phyloP scores from a whole-genome alignment of 2,329 filamentous ascomycete genomes.

The Elsinoe perseae region DNA sequence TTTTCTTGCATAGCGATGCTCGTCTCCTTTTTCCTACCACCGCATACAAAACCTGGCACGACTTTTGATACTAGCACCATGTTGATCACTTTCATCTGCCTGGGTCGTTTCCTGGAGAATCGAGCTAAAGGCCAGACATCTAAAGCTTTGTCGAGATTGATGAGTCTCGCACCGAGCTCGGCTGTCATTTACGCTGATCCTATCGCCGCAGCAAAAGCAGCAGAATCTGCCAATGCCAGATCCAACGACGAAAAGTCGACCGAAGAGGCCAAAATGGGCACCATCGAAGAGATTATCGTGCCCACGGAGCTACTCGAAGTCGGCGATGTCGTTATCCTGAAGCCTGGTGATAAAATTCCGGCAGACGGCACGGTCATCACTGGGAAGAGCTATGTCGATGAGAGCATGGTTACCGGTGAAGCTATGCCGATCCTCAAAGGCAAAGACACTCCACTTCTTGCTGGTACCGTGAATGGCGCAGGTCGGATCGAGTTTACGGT shows the following conservation, averaged over 20 bases:
- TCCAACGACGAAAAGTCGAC: constrained; percentile 31
- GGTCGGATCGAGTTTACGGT: constrained; percentile 89
- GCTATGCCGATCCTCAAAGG: constrained; percentile 90
- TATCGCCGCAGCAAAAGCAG: constrained; percentile 84
- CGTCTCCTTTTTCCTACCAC: constrained; percentile 65
- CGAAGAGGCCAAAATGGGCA: constrained; percentile 44
- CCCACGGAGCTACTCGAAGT: constrained; percentile 92
- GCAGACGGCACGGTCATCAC: constrained; percentile 81
- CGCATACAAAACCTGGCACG: constrained; percentile 73
- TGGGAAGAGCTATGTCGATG: constrained; percentile 88
- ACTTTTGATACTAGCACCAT: constrained; percentile 98
- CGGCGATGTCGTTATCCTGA: constrained; percentile 84
- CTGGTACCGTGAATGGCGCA: constrained; percentile 90
- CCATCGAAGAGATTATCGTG: constrained; percentile 75
- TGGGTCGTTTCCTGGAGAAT: constrained; percentile 90
- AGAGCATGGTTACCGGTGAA: constrained; percentile 98
- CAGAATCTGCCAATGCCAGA: constrained; percentile 51
- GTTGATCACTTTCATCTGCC: constrained; percentile 90
- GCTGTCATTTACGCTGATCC: constrained; percentile 93
- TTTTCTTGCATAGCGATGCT: constrained; percentile 86
- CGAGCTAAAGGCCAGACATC: constrained; percentile 93
- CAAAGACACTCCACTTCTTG: constrained; percentile 71
- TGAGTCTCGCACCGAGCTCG: constrained; percentile 95
- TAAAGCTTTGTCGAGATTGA: constrained; percentile 82
- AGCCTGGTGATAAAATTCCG: constrained; percentile 92